These are phyloP conservation scores for Dendrobium nobile DNA, from an alignment of 106 monocot genomes.

Conservation along the genomic window DNA sequence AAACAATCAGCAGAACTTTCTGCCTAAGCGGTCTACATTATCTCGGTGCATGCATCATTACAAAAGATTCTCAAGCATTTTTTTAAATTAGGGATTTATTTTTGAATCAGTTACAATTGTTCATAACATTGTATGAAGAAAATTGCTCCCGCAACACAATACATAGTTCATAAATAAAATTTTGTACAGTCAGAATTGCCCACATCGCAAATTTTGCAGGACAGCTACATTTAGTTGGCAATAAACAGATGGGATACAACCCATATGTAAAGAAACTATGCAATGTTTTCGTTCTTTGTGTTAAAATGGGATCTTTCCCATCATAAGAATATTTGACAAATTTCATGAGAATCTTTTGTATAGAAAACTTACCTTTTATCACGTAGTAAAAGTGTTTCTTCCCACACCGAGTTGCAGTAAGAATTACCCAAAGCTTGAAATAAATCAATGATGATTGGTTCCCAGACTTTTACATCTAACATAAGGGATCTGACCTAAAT, in stretches of 20 bases:
- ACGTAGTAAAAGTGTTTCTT: slow-evolving; percentile 46
- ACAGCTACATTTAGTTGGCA: not conserved
- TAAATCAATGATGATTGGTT: slow-evolving; percentile 70
- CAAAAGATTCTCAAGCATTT: not conserved
- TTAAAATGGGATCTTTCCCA: not conserved
- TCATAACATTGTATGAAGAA: not conserved
- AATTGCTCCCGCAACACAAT: not conserved
- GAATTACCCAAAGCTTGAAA: slow-evolving; percentile 78
- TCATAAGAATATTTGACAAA: slow-evolving; percentile 1
- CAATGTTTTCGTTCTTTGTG: not conserved
- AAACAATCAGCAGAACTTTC: no score
- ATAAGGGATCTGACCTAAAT: slow-evolving; percentile 77
- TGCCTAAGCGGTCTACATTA: not conserved
- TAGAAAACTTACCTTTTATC: slow-evolving; percentile 46
- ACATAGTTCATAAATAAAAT: not conserved
- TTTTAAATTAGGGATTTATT: not conserved
- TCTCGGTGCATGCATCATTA: not conserved
- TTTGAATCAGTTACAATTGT: not conserved
- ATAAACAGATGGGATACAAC: not conserved
- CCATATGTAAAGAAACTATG: not conserved
- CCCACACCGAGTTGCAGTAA: slow-evolving; percentile 95
- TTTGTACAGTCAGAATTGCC: not conserved
- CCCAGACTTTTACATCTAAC: slow-evolving; percentile 95
- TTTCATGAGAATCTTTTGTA: not conserved
- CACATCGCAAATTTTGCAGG: not conserved